These are phyloP conservation scores for Knoxia roxburghii DNA, from an alignment of 257 asterid genomes.

Conservation along the genomic window DNA sequence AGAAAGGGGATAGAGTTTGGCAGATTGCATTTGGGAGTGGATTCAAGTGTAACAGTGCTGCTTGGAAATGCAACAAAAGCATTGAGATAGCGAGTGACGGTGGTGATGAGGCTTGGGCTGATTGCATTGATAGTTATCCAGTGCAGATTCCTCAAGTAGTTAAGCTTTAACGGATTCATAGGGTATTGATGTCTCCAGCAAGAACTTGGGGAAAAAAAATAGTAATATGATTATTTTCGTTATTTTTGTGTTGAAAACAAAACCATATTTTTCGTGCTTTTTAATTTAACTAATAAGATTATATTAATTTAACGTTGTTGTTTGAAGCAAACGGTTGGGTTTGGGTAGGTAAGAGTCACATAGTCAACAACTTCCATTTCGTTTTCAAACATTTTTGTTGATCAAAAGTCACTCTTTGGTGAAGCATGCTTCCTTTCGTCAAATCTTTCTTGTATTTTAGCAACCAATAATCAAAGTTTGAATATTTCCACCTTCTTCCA, in stretches of 20 bases:
- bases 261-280: too few relatives aligned
- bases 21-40: conserved; percentile 36
- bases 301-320: too few relatives aligned
- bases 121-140: conserved; percentile 47
- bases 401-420: neutral
- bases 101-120: conserved; percentile 45
- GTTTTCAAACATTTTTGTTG: neutral
- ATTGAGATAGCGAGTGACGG: conserved; percentile 29
- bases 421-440: neutral
- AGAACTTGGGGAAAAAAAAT: too few relatives aligned
- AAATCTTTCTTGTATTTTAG: neutral
- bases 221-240: too few relatives aligned
- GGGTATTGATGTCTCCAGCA: too few relatives aligned
- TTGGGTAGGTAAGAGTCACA: neutral
- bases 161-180: conserved; percentile 12
- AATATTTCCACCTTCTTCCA: neutral
- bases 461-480: neutral
- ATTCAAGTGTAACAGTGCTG: conserved; percentile 39
- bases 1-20: conserved; percentile 28
- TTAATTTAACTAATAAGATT: too few relatives aligned
- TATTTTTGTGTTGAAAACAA: too few relatives aligned
- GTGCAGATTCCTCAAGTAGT: conserved; percentile 44
- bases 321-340: too few relatives aligned
- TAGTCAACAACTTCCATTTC: conserved; percentile 7
- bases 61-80: conserved; percentile 30